These are phyloP conservation scores for Cystoderma amianthinum DNA, from an alignment of 768 basidiomycete species.

Conservation along the genomic window DNA sequence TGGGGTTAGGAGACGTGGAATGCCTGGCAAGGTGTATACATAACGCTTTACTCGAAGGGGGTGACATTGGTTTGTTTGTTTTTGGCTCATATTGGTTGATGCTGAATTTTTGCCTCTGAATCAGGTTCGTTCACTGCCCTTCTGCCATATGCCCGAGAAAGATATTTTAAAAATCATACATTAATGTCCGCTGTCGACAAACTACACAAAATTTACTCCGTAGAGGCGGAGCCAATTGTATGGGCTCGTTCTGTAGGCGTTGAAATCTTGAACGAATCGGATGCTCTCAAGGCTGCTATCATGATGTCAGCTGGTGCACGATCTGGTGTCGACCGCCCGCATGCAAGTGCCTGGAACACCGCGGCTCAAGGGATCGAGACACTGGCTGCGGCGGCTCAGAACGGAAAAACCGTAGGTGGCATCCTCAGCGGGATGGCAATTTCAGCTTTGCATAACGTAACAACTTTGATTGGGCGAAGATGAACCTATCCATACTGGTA, in stretches of 20 bases:
- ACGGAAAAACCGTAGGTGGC: conserved; percentile 19
- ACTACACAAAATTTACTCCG: conserved; percentile 80
- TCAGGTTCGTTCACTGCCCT: conserved; percentile 73
- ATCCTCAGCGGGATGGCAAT: conserved; percentile 19
- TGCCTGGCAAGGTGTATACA: conserved; percentile 63
- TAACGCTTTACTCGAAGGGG: conserved; percentile 49
- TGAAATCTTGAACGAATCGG: conserved; percentile 88
- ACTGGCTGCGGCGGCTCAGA: conserved; percentile 24
- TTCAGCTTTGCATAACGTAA: conserved; percentile 2
- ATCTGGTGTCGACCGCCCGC: conserved; percentile 3
- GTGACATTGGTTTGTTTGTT: conserved; percentile 63
- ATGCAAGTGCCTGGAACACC: conserved; percentile 21
- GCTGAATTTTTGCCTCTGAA: not conserved
- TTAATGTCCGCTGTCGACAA: conserved; percentile 84
- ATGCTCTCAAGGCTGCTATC: conserved; percentile 72
- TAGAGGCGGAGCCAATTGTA: conserved; percentile 61
- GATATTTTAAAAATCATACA: conserved; percentile 84
- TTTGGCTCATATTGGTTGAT: not conserved
- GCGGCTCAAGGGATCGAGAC: conserved; percentile 41
- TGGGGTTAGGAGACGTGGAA: conserved; percentile 86
- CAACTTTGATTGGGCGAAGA: no score
- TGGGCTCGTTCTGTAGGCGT: conserved; percentile 85
- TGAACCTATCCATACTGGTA: no score
- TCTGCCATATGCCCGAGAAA: conserved; percentile 66
- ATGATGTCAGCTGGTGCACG: conserved; percentile 73